Evolutionary conservation across 2,329 filamentous ascomycete genomes (phyloP).

Genomic region (Fusarium sp.): DNA sequence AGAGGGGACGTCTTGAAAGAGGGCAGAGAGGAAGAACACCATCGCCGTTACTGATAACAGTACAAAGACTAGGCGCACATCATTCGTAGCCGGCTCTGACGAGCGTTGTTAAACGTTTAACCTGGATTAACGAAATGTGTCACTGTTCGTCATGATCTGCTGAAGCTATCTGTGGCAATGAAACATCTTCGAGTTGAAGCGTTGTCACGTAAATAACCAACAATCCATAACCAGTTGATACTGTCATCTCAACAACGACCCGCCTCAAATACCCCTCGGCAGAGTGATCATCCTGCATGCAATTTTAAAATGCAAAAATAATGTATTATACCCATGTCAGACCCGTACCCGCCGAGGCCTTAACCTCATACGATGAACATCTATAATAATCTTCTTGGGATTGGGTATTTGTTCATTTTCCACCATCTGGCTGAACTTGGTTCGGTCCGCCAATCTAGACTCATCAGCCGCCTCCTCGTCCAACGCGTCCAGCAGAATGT

Average conservation of each 20-base stretch:
- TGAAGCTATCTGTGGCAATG: neutral
- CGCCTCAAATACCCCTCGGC: neutral
- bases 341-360: neutral
- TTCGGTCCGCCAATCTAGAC: slow-evolving; percentile 15
- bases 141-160: neutral
- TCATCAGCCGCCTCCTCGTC: neutral
- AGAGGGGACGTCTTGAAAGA: too few species aligned
- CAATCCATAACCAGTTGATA: neutral
- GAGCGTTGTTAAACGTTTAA: too few species aligned
- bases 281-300: neutral
- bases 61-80: too few species aligned
- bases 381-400: neutral
- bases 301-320: neutral
- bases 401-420: slow-evolving; percentile 20
- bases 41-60: too few species aligned
- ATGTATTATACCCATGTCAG: neutral
- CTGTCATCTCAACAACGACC: neutral
- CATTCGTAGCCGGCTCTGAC: too few species aligned
- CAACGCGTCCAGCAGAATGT: slow-evolving; percentile 20
- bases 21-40: too few species aligned
- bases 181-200: neutral
- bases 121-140: neutral
- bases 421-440: slow-evolving; percentile 31
- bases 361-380: slow-evolving; percentile 8
- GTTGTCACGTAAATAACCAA: neutral